Percentiles rank a stretch among this genome's conserved stretches.
Evolutionary conservation across 257 asterid genomes (phyloP).

Genomic region (Fraxinus cuspidata): DNA sequence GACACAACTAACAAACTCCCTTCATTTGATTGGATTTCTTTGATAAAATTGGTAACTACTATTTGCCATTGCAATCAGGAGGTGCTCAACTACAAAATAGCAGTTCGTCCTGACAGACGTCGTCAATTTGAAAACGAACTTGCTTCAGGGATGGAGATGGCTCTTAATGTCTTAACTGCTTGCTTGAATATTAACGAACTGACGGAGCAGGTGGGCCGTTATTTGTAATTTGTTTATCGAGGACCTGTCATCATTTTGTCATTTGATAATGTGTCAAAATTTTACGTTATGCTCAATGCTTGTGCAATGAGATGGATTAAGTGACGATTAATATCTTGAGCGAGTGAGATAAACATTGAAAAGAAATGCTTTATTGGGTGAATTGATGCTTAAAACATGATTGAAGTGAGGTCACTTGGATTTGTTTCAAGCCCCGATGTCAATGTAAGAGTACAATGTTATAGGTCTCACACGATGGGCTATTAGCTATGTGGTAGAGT

Average conservation of each 20-base stretch:
- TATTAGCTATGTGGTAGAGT: not conserved
- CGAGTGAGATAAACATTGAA: not conserved
- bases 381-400: not conserved
- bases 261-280: not conserved
- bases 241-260: slow-evolving; percentile 1
- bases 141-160: slow-evolving; percentile 71
- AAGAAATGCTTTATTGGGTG: not conserved
- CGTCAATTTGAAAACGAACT: slow-evolving; percentile 89
- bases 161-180: slow-evolving; percentile 82
- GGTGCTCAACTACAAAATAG: slow-evolving; percentile 89
- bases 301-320: slow-evolving; percentile 16
- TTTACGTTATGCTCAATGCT: not conserved
- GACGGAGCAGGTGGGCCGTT: slow-evolving; percentile 72
- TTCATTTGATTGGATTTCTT: slow-evolving; percentile 5
- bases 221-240: slow-evolving; percentile 13
- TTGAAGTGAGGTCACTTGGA: not conserved
- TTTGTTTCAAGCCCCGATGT: not conserved
- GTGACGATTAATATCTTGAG: slow-evolving; percentile 5
- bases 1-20: not conserved
- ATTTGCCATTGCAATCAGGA: slow-evolving; percentile 57
- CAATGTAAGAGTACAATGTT: not conserved
- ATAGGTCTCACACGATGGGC: not conserved
- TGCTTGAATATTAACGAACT: slow-evolving; percentile 79
- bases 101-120: slow-evolving; percentile 97
- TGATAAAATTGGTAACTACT: slow-evolving; percentile 4